Base-by-base conservation (phyloP, 305 asterid species). In the Lippia alba region DNA sequence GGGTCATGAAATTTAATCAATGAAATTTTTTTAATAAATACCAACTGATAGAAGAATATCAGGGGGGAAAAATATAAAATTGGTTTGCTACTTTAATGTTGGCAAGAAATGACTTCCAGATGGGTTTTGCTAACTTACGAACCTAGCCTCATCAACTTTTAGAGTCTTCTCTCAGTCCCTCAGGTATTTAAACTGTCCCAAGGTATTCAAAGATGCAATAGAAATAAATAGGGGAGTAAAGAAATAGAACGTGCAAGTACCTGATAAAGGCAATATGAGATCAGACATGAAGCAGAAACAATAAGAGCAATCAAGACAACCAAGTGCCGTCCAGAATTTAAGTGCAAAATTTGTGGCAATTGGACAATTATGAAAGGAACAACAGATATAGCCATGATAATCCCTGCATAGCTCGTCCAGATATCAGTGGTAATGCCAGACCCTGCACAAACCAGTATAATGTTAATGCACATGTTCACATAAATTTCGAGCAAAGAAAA, bases 251-350 rank as follows among this genome's bases (percentile, higher is more conserved):
- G 49, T 11, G 68, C 10, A 61, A 54, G 46, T 88, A 94, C 98
- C 99, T 92, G 99, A 84, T 90, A 94, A 54, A 92, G 78, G 81
- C 97, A 94, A 71, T 94, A 94, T 70, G 90, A 59, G 74, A 94
- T 71, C 62, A 92, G 83, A 55, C 87, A 83, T 36, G 86, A 63
- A 73, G 80, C 74, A 10, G 99, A 92, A 53, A 85, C 79, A 51
- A 92, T 83, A 40, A 94, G 94, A 65, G 74, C 94, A 74, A 86
- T 80, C 87, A 94, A 83, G 74, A 92, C 91, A 66, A 91, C 75
- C 71, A 86, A 76, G 76, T 83, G 89, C 56, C 89, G 77, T 64
- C 91, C 98, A 2, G 96, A 88, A 9, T 80, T 73, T 15, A 85
- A 74, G 62, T 81, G 79, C 63, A 94, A 60, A 20, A 90, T 61